Base-by-base conservation (phyloP, 148 eudicot genomes). In the Drosera capensis region DNA sequence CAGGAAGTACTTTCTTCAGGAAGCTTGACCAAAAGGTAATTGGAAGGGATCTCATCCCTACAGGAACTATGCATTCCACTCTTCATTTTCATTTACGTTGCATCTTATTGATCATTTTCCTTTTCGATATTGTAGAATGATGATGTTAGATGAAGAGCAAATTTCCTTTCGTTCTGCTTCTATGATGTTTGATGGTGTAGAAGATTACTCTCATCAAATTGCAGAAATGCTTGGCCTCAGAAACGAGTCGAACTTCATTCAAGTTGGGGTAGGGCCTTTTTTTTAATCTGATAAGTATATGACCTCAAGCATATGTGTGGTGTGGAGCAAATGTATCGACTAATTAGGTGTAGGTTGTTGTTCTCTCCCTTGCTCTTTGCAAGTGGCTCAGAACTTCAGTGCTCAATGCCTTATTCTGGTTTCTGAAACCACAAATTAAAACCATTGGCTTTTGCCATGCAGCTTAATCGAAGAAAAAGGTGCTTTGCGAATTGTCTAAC, bases 161-260 rank as follows among this genome's bases (percentile, higher is more conserved):
- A 81, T 92, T 25, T 85, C 99, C 8, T 92, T 92, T 24, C 88
- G 94, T 31, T 81, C 95, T 24, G 84, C 68, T 28, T 76, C 88
- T 19, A 64, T 78, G 43, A 79, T 71, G 45, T 70, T 83, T 36
- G 99, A 92, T 70, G 82, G 79, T 47, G 70, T 92, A 15, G 99
- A 92, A 63, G 99, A 92, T 63, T 92, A 92, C 60, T 76, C 99
- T 0, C 95, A 85, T 74, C 99, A 92, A 75, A 79, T 92, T 70
- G 95, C 95, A 13, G 99, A 85, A 68, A 92, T 92, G 93, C 76
- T 92, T 47, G 95, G 95, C 47, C 59, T 92, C 23, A 74, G 99
- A 75, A 92, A 81, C 54, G 94, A 75, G 38, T 92, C 99, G 34
- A 74, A 67, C 73, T 82, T 92, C 39, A 25, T 63, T 36, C 86